Conservation (phyloP, 2,329 filamentous ascomycete species). For the Monilinia fructicola region DNA sequence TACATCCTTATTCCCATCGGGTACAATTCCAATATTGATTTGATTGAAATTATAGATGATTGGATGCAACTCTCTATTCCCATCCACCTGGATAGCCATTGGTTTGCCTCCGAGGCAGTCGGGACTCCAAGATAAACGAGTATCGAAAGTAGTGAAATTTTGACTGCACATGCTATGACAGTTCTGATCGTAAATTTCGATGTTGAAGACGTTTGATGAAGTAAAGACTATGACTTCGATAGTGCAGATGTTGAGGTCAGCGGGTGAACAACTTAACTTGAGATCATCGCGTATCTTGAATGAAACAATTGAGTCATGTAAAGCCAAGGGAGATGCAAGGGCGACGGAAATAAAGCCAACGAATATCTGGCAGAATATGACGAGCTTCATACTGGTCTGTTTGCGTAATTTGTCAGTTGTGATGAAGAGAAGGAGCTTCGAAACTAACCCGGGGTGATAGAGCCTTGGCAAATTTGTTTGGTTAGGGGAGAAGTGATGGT, state of each 20-base stretch:
- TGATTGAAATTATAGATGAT: not conserved
- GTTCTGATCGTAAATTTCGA: not conserved
- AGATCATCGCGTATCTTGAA: not conserved
- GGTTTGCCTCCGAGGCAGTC: not conserved
- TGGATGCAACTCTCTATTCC: not conserved
- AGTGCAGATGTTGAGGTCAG: not conserved
- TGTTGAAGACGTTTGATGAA: not conserved
- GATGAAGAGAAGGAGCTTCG: not conserved
- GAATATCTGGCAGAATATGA: not conserved
- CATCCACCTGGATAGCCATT: not conserved
- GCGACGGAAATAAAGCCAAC: not conserved
- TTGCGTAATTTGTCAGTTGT: not conserved
- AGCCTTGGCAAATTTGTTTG: not conserved
- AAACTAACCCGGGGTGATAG: not conserved
- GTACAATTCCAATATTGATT: not conserved
- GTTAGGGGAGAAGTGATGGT: not conserved
- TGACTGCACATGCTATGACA: not conserved
- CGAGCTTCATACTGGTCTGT: not conserved
- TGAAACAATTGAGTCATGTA: not conserved
- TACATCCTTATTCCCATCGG: not conserved
- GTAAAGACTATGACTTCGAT: not conserved
- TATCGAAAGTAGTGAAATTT: not conserved
- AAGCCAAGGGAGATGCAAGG: not conserved
- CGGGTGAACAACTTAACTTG: not conserved
- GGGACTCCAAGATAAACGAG: not conserved